These are phyloP conservation scores for Tetracladium setigerum DNA, from an alignment of 495 filamentous ascomycete species.

Conservation along the genomic window DNA sequence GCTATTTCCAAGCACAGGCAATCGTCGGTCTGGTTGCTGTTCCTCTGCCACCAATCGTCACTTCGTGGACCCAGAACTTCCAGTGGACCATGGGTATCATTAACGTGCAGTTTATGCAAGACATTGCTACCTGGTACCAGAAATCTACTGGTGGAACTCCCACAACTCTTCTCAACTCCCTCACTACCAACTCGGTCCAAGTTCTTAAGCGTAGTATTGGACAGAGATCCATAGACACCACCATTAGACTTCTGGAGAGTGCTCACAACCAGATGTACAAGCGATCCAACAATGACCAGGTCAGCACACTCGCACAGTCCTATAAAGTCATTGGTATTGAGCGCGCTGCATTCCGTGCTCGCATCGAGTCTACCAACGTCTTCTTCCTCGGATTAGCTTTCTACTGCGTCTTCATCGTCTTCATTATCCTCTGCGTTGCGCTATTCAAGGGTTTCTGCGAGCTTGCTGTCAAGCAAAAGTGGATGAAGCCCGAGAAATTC, in stretches of 20 bases:
- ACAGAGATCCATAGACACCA: slow-evolving; percentile 28
- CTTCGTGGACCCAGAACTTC: slow-evolving; percentile 96
- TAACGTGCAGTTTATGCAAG: slow-evolving; percentile 75
- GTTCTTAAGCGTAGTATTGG: slow-evolving; percentile 61
- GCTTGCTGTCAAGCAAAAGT: slow-evolving; percentile 56
- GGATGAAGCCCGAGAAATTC: slow-evolving; percentile 84
- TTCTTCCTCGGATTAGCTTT: slow-evolving; percentile 90
- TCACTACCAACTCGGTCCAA: slow-evolving; percentile 73
- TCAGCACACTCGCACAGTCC: slow-evolving; percentile 36
- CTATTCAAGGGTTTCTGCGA: slow-evolving; percentile 78
- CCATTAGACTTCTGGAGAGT: slow-evolving; percentile 35
- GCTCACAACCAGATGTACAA: slow-evolving; percentile 43
- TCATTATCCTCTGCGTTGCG: slow-evolving; percentile 63
- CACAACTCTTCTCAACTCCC: slow-evolving; percentile 65
- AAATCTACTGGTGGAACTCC: slow-evolving; percentile 85
- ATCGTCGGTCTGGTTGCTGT: slow-evolving; percentile 85
- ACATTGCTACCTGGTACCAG: slow-evolving; percentile 93
- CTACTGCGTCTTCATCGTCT: slow-evolving; percentile 74
- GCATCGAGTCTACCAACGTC: slow-evolving; percentile 86
- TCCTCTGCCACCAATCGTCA: slow-evolving; percentile 80
- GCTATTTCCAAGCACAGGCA: slow-evolving; percentile 96
- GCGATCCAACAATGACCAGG: slow-evolving; percentile 37
- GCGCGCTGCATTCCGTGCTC: slow-evolving; percentile 77
- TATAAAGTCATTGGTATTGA: slow-evolving; percentile 78
- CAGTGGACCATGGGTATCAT: slow-evolving; percentile 99